Conservation (phyloP, 768 basidiomycete genomes). For the Nidularia pulvinata region DNA sequence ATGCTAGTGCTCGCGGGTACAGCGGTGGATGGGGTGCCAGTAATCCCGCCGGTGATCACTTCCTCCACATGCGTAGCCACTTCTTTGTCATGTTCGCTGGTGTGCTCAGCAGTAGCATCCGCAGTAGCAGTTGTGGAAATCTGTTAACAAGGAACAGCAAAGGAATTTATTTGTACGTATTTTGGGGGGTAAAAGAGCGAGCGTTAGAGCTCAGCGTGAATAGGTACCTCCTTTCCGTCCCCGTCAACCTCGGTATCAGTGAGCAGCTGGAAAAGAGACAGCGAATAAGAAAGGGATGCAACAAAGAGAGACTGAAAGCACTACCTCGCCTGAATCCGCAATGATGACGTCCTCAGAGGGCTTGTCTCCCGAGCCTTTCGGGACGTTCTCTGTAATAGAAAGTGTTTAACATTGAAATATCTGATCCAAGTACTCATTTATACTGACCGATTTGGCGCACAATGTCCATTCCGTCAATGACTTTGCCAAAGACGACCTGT, state of each 20-base stretch:
- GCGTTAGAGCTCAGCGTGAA: conserved; percentile 91
- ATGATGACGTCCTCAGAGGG: conserved; percentile 82
- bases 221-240: conserved; percentile 88
- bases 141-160: conserved; percentile 43
- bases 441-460: conserved; percentile 69
- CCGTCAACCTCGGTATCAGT: conserved; percentile 53
- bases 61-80: conserved; percentile 4
- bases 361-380: conserved; percentile 70
- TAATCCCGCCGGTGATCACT: background rate
- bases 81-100: conserved; percentile 6
- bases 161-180: conserved; percentile 50
- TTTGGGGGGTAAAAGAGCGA: conserved; percentile 21
- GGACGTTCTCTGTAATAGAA: conserved; percentile 58
- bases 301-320: conserved; percentile 5
- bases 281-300: conserved; percentile 1
- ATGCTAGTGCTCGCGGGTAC: conserved; percentile 3
- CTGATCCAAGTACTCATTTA: background rate
- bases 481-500: conserved; percentile 91
- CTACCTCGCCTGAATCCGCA: conserved; percentile 85
- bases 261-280: conserved; percentile 35
- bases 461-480: conserved; percentile 92
- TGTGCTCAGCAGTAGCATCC: conserved; percentile 3
- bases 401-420: background rate
- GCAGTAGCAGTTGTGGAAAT: conserved; percentile 20
- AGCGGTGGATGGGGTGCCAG: background rate